These are phyloP conservation scores for Ustilago loliicola DNA, from an alignment of 1,284 basidiomycete genomes.

Conservation along the genomic window DNA sequence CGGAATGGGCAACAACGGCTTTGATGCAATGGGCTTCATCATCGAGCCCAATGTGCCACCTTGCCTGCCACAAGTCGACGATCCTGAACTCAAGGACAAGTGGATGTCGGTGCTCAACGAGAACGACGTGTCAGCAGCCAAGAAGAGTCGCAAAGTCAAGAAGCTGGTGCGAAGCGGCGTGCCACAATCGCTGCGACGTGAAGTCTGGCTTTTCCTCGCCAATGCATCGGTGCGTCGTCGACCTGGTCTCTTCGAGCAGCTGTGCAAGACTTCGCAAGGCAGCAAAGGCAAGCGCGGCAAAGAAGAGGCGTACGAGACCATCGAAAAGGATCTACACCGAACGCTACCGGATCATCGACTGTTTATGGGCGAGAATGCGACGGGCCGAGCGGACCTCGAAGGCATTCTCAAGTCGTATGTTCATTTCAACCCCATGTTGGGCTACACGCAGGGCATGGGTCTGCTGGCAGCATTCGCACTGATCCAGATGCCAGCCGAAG, in stretches of 20 bases:
- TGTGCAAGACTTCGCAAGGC: constrained; percentile 58
- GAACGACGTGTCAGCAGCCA: constrained; percentile 77
- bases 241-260: constrained; percentile 64
- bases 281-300: constrained; percentile 58
- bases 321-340: constrained; percentile 68
- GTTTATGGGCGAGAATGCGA: constrained; percentile 60
- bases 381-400: constrained; percentile 64
- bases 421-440: constrained; percentile 72
- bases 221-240: constrained; percentile 56
- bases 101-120: constrained; percentile 81
- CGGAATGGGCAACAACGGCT: constrained; percentile 14
- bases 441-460: constrained; percentile 77
- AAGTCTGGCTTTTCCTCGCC: constrained; percentile 68
- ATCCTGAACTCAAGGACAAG: constrained; percentile 80
- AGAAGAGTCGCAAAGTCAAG: constrained; percentile 86
- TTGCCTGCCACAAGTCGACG: constrained; percentile 72
- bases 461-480: constrained; percentile 83
- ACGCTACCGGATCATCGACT: constrained; percentile 62
- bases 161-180: constrained; percentile 84
- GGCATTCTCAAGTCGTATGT: constrained; percentile 68
- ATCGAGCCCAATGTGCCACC: constrained; percentile 38
- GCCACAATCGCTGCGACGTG: constrained; percentile 73
- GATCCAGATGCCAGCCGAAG: constrained; percentile 86
- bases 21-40: constrained; percentile 60
- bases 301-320: constrained; percentile 60